Base-by-base conservation (phyloP, 805 yeast species). In the Brettanomyces custersianus region DNA sequence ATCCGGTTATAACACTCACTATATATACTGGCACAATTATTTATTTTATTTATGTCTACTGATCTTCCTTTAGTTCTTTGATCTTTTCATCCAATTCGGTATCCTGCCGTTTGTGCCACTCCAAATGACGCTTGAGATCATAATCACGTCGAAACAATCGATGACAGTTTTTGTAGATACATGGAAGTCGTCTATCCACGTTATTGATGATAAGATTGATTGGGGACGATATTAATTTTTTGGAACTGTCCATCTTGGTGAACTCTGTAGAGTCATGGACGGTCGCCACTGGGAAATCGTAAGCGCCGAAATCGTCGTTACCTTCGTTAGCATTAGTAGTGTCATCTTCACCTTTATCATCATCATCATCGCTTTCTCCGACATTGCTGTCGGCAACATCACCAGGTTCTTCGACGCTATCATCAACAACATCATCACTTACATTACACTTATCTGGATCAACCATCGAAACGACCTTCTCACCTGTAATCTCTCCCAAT, bases 151-250 rank as follows among this genome's bases (percentile, higher is more conserved):
- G 63, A 49, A 80, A 80, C 5, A 62, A 59, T 39, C 85, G 62
- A 23, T 57, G 57, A 51, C 88, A 80, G 29, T 65, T 65, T 3
- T 46, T 52, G 40, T 60, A 68, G 0, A 74, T 65, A 48, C 87
- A 80, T 0, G 47, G 36, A 1, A 66, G 48, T 28, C 62, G 62
- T 9, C 52, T 46, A 7, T 57, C 51, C 29, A 55, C 59, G 45
- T 66, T 68, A 15, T 50, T 47, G 45, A 57, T 52, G 17, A 71
- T 50, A 16, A 70, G 43, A 24, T 58, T 65, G 15, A 68, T 42
- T 5, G 62, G 50, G 4, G 64, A 54, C 13, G 33, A 30, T 20
- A 9, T 13, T 9, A 30, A 10, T 10, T 16, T 17, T 10, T 16
- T 66, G 72, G 13, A 43, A 29, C 20, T 54, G 57, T 15, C 58